Conservation (phyloP, 1,284 basidiomycete species). For the Waitea zeae region DNA sequence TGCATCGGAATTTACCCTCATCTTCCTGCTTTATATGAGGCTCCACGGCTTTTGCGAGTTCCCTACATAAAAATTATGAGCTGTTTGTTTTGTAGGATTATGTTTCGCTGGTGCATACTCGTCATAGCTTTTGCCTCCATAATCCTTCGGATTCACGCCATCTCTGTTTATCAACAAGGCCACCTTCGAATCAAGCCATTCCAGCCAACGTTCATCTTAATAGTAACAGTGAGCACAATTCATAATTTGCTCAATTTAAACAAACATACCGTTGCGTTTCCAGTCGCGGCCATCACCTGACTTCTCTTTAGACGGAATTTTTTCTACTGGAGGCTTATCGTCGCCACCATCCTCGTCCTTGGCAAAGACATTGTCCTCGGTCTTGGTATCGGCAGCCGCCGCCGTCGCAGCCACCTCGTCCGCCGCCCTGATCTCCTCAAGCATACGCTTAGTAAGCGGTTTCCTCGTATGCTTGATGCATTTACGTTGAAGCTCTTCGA, state of each 20-base stretch:
- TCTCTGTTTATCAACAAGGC: constrained; percentile 61
- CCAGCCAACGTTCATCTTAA: constrained; percentile 76
- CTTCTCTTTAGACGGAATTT: constrained; percentile 18
- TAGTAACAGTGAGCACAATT: not conserved
- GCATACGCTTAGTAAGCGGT: constrained; percentile 36
- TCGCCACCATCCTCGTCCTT: constrained; percentile 11
- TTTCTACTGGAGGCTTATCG: constrained; percentile 12
- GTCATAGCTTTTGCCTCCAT: constrained; percentile 77
- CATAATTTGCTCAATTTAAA: not conserved
- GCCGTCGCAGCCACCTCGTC: constrained; percentile 12
- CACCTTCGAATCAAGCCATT: constrained; percentile 73
- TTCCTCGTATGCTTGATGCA: constrained; percentile 83
- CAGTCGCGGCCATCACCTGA: constrained; percentile 33
- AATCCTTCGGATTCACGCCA: constrained; percentile 67
- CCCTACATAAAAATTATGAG: constrained; percentile 27
- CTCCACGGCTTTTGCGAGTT: constrained; percentile 61
- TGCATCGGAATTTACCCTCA: constrained; percentile 88
- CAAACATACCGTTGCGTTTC: constrained; percentile 46
- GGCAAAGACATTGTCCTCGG: constrained; percentile 14
- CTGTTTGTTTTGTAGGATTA: too few species aligned
- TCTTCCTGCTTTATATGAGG: constrained; percentile 85
- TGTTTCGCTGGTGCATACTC: too few species aligned
- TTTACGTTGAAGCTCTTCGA: constrained; percentile 86
- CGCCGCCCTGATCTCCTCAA: constrained; percentile 24
- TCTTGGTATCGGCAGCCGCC: constrained; percentile 21